These are phyloP conservation scores for Saksenaea vasiformis DNA, from an alignment of 371 early-diverging fungal genomes.

Conservation along the genomic window DNA sequence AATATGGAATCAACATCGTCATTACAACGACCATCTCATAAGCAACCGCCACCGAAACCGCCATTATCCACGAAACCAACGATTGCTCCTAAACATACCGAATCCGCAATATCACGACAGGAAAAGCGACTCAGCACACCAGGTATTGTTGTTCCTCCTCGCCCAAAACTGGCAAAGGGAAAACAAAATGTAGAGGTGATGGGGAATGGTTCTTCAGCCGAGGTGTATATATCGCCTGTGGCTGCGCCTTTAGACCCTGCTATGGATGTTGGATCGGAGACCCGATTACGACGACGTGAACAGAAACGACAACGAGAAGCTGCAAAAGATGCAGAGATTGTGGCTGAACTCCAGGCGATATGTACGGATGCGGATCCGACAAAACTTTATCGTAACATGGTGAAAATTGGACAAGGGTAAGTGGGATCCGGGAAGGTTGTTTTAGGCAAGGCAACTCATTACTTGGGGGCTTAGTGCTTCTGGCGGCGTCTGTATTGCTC, in stretches of 20 bases:
- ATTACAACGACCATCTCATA: neutral
- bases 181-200: neutral
- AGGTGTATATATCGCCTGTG: constrained; percentile 23
- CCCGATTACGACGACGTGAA: constrained; percentile 12
- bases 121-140: neutral
- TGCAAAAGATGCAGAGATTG: constrained; percentile 66
- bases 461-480: constrained; percentile 67
- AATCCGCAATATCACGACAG: neutral
- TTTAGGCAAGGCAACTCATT: too few relatives aligned
- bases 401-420: constrained; percentile 94
- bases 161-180: constrained; percentile 8
- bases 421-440: neutral
- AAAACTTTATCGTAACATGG: constrained; percentile 74
- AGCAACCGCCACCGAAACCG: constrained; percentile 25
- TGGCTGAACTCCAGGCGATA: constrained; percentile 85
- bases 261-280: constrained; percentile 26
- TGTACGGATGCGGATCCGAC: constrained; percentile 91
- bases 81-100: constrained; percentile 1
- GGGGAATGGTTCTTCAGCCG: constrained; percentile 6
- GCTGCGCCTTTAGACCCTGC: constrained; percentile 43
- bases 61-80: constrained; percentile 26
- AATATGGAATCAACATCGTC: neutral
- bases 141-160: constrained; percentile 16
- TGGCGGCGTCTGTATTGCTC: constrained; percentile 91
- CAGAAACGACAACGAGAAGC: constrained; percentile 13